phyloP scores from a whole-genome alignment of 257 asterid genomes.

The Przewalskia tangutica region DNA sequence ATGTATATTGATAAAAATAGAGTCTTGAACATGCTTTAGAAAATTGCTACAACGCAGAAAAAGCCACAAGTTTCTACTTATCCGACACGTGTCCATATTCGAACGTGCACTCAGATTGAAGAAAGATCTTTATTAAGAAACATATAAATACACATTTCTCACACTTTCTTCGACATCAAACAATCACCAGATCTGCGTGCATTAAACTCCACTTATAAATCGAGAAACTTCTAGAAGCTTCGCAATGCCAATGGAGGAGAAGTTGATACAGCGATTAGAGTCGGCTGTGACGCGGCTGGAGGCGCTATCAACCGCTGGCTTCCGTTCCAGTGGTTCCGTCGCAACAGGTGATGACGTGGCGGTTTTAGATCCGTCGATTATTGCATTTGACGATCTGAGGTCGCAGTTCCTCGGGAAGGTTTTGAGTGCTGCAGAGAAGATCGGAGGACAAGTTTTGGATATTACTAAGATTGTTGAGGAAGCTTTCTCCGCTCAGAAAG shows the following conservation, averaged over 20 bases:
- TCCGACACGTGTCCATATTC: constrained; percentile 29
- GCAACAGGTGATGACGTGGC: constrained; percentile 40
- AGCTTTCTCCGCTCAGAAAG: constrained; percentile 68
- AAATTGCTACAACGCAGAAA: neutral
- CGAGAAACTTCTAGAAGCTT: neutral
- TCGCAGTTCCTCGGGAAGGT: constrained; percentile 52
- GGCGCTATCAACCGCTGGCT: constrained; percentile 39
- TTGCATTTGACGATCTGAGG: constrained; percentile 68
- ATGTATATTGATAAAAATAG: too few relatives aligned
- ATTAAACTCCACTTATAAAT: constrained; percentile 9
- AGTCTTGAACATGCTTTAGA: neutral
- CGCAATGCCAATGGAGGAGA: constrained; percentile 69
- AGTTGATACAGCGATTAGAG: constrained; percentile 70
- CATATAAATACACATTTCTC: neutral
- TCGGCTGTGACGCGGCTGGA: constrained; percentile 88
- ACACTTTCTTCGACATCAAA: neutral
- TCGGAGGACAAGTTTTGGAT: constrained; percentile 77
- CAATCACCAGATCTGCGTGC: constrained; percentile 27
- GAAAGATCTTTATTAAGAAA: too few relatives aligned
- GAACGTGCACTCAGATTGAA: neutral
- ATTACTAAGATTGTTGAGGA: constrained; percentile 48
- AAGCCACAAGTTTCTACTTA: constrained; percentile 4
- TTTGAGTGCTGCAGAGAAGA: constrained; percentile 59
- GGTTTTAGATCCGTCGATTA: constrained; percentile 66
- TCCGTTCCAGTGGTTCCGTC: constrained; percentile 19